Evolutionary conservation across 140 eudicot genomes (phyloP), one percentile per base, ranked within the genome.

Genomic region (Cichorium intybus): DNA sequence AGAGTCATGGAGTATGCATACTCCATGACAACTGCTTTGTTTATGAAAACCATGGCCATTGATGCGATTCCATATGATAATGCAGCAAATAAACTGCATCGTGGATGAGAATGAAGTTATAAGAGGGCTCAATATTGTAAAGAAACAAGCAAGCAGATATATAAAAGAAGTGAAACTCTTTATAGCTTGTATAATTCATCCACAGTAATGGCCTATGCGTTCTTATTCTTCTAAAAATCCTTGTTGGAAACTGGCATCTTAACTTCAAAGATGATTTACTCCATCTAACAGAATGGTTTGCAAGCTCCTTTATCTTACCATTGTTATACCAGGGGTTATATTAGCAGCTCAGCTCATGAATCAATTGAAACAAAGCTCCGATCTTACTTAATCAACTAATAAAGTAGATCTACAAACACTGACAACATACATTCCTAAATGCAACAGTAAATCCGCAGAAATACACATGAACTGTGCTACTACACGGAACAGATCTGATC

Each of bases 21-120:
- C 77, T 87, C 85, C 94, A 90, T 86, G 17, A 90, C 47, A 62
- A 90, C 81, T 50, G 97, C 97, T 80, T 90, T 87, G 73, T 90
- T 90, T 78, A 90, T 90, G 70, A 87, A 87, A 55, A 87, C 97
- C 97, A 90, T 90, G 29, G 95, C 95, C 97, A 90, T 90, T 34
- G 97, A 90, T 62, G 95, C 77, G 56, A 67, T 71, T 64, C 95
- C 95, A 80, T 90, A 90, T 16, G 95, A 90, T 52, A 84, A 60
- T 60, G 95, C 95, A 52, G 97, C 95, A 39, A 74, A 50, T 41
- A 90, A 90, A 70, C 97, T 90, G 54, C 80, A 79, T 24, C 8
- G 75, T 17, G 46, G 68, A 26, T 23, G 59, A n/a, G 61, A 35
- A 46, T 56, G 27, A 21, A 24, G 47, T 66, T 66, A 48, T n/a